A percentile compares a stretch with the other conserved stretches of the same genome.
phyloP scores from a whole-genome alignment of 2,329 filamentous ascomycete genomes.

The Gaeumannomyces sp. region DNA sequence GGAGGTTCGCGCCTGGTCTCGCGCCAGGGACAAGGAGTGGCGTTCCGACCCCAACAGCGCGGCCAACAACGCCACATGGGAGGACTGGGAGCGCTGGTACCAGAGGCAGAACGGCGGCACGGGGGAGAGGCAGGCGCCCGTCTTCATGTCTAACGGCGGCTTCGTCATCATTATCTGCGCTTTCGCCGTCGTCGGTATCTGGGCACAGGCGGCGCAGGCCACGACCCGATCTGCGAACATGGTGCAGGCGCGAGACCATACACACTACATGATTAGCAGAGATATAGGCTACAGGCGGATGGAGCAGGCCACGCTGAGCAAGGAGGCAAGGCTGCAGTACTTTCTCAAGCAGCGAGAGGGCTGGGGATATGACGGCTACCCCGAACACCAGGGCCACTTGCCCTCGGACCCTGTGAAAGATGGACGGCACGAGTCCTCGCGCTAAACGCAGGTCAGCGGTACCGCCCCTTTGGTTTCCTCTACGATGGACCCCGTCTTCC shows the following conservation, averaged over 20 bases:
- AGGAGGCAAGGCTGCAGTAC: constrained; percentile 64
- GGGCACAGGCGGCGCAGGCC: constrained; percentile 67
- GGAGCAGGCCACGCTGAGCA: constrained; percentile 44
- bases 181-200: constrained; percentile 62
- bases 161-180: constrained; percentile 70
- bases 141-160: constrained; percentile 70
- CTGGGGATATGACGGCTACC: constrained; percentile 20
- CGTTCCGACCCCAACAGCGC: constrained; percentile 40
- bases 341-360: constrained; percentile 70
- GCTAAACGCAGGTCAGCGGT: neutral
- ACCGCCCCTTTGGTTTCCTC: neutral
- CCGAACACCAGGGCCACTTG: constrained; percentile 4
- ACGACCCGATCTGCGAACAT: constrained; percentile 55
- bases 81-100: constrained; percentile 89
- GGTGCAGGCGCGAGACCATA: constrained; percentile 59
- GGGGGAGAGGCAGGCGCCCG: constrained; percentile 41
- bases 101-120: constrained; percentile 40
- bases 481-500: neutral
- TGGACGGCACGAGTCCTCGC: neutral
- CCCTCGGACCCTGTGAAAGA: neutral
- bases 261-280: constrained; percentile 60
- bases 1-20: constrained; percentile 34
- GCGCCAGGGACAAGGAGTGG: constrained; percentile 42
- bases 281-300: constrained; percentile 48
- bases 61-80: constrained; percentile 83